Percentiles rank a stretch among this genome's conserved stretches.
These are phyloP conservation scores for Zasmidium angulare DNA, from an alignment of 2,329 filamentous ascomycete genomes.

Conservation along the genomic window DNA sequence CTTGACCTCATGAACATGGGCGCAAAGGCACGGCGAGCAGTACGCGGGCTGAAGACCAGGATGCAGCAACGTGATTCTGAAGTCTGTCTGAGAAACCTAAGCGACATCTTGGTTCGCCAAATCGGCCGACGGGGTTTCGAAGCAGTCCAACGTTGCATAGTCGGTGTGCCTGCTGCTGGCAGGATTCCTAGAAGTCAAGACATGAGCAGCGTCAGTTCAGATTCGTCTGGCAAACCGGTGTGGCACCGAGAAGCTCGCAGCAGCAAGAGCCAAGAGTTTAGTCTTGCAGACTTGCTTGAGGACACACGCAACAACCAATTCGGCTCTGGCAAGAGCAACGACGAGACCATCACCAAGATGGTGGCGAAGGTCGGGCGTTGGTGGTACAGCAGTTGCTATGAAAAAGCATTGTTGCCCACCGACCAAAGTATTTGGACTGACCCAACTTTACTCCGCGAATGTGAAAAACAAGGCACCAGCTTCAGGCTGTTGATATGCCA, in stretches of 20 bases:
- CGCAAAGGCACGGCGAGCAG: slow-evolving; percentile 64
- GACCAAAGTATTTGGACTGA: slow-evolving; percentile 77
- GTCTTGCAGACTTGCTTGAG: slow-evolving; percentile 35
- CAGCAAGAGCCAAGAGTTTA: slow-evolving; percentile 18
- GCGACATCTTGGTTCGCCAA: slow-evolving; percentile 60
- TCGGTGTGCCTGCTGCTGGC: slow-evolving; percentile 70
- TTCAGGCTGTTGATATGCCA: slow-evolving; percentile 91
- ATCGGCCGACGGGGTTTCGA: slow-evolving; percentile 69
- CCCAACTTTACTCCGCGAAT: slow-evolving; percentile 73
- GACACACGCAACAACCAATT: slow-evolving; percentile 50
- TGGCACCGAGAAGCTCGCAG: slow-evolving; percentile 10
- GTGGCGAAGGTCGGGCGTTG: slow-evolving; percentile 88
- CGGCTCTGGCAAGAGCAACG: slow-evolving; percentile 48
- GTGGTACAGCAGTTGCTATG: slow-evolving; percentile 96
- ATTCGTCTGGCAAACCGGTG: slow-evolving; percentile 17
- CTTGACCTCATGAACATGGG: slow-evolving; percentile 83
- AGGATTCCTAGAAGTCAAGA: slow-evolving; percentile 42
- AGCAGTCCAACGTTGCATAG: slow-evolving; percentile 71
- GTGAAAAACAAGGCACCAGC: slow-evolving; percentile 80
- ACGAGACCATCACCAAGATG: slow-evolving; percentile 87
- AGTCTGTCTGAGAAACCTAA: slow-evolving; percentile 57
- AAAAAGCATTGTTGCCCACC: slow-evolving; percentile 52
- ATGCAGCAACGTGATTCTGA: slow-evolving; percentile 62
- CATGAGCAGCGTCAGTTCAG: slow-evolving; percentile 29
- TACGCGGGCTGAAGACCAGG: slow-evolving; percentile 70